Evolutionary conservation across 208 protist species (phyloP), one percentile per base, ranked within the genome.

Genomic region (Wallacemonas sp.): DNA sequence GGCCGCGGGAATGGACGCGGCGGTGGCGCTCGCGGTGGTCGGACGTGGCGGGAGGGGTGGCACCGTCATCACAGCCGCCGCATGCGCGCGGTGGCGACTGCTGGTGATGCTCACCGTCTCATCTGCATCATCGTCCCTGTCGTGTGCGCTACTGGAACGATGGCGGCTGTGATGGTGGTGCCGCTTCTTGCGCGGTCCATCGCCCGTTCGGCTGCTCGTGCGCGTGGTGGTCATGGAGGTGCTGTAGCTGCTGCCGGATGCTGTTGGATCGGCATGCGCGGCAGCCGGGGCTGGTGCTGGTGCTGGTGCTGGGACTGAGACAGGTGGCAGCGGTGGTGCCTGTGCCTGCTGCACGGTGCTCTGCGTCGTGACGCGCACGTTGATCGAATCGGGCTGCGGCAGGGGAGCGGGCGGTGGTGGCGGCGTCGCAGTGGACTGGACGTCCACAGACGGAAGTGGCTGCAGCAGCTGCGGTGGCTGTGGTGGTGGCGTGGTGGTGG

Each of bases 11-110:
- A 19, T 19, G 9, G 70, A 24, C 14, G 26, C 4, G 30, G 36
- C 47, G 0, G 34, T 6, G 19, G 29, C 56, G 9, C 24, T 56
- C 44, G 46, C 9, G 24, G 64, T 24, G 19, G 60, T 21, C 17
- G 56, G 38, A 60, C 52, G 38, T 47, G 34, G 46, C 27, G 56
- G 47, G 23, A 58, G 64, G 21, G 63, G 77, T 8, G 72, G 65
- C 21, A 48, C 61, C 36, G 66, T 27, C 14, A 68, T 66, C 3
- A 68, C 9, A 14, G 54, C 48, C 11, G 9, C 47, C 4, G 65
- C 49, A 16, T 58, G 52, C n/a, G 52, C 52, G 52, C 52, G 52
- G n/a, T 58, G 52, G n/a, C 52, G 52, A 58, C 52, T 58, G 29
- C 52, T 58, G 26, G 52, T 58, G 52, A 58, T 58, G 52, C 52